These are phyloP conservation scores for Colletotrichum liriopes DNA, from an alignment of 2,329 filamentous ascomycete species.

Conservation along the genomic window DNA sequence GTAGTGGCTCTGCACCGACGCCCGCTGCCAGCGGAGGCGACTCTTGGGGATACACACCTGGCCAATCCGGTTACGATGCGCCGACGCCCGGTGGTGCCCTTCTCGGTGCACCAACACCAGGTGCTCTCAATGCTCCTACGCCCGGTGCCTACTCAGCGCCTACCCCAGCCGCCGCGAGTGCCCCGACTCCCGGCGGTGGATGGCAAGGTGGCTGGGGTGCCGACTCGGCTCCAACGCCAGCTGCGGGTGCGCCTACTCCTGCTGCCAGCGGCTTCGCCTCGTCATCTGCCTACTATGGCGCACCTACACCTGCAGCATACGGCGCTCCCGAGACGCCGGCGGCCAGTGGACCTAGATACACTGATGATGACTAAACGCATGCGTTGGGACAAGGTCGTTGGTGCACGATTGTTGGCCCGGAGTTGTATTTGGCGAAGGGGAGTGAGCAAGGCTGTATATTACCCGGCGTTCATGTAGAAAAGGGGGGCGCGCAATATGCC, in stretches of 20 bases:
- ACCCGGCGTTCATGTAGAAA: conserved; percentile 40
- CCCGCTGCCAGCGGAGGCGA: conserved; percentile 72
- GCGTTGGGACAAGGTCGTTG: neutral
- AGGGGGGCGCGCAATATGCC: conserved; percentile 3
- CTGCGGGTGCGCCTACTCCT: conserved; percentile 77
- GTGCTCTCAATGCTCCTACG: conserved; percentile 78
- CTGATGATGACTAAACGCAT: conserved; percentile 62
- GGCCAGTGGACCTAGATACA: conserved; percentile 70
- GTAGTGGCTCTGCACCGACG: conserved; percentile 72
- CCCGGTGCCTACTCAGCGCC: conserved; percentile 79
- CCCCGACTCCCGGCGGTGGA: conserved; percentile 78
- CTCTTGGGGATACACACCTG: conserved; percentile 73
- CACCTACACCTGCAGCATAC: conserved; percentile 77
- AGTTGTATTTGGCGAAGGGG: conserved; percentile 16
- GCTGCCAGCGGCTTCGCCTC: conserved; percentile 71
- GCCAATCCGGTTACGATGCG: conserved; percentile 75
- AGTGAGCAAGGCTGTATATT: conserved; percentile 36
- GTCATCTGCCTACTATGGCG: conserved; percentile 67
- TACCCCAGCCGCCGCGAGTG: conserved; percentile 72
- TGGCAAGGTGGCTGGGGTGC: conserved; percentile 73
- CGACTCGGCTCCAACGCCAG: conserved; percentile 78
- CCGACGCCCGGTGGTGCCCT: conserved; percentile 75
- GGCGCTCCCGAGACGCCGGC: conserved; percentile 74
- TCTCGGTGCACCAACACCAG: conserved; percentile 72
- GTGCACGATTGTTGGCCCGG: conserved; percentile 15